phyloP scores from a whole-genome alignment of 768 basidiomycete species.

The Lentinus brumalis region DNA sequence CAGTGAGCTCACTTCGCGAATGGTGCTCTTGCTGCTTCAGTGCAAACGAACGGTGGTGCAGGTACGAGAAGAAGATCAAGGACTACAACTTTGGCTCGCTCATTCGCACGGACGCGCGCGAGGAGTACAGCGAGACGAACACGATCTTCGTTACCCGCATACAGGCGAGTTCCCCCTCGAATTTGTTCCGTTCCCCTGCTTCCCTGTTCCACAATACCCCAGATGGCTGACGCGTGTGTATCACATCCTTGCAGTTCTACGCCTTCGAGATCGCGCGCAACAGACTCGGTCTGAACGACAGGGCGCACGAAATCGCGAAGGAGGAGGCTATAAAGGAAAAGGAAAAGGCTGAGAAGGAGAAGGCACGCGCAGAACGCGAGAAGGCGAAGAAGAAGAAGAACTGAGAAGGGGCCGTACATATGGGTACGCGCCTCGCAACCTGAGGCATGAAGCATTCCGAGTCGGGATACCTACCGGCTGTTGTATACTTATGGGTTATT shows the following conservation, averaged over 20 bases:
- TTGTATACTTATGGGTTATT: no score
- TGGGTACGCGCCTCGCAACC: no score
- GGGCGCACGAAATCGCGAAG: conserved; percentile 79
- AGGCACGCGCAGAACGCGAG: conserved; percentile 33
- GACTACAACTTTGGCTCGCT: conserved; percentile 98
- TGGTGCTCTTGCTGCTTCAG: no score
- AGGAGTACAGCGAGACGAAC: conserved; percentile 89
- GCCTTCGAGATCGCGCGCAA: conserved; percentile 96
- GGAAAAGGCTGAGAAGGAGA: conserved; percentile 62
- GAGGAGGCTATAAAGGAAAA: conserved; percentile 56
- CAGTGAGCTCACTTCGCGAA: conserved; percentile 43
- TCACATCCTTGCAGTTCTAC: conserved; percentile 66
- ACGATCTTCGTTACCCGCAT: conserved; percentile 87
- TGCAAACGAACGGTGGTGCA: conserved; percentile 27
- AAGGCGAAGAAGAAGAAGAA: conserved; percentile 41
- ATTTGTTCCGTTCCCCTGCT: background rate
- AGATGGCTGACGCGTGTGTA: background rate
- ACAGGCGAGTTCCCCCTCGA: conserved; percentile 47
- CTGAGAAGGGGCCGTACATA: background rate
- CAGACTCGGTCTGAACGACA: conserved; percentile 86
- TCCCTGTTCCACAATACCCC: background rate
- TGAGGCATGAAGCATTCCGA: no score
- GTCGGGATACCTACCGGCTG: no score
- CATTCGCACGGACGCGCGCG: conserved; percentile 75
- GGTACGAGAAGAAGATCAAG: conserved; percentile 88